A percentile compares a stretch with the other conserved stretches of the same genome.
Conservation (phyloP, 2,329 filamentous ascomycete genomes). For the Sporothrix pseudoabietina region DNA sequence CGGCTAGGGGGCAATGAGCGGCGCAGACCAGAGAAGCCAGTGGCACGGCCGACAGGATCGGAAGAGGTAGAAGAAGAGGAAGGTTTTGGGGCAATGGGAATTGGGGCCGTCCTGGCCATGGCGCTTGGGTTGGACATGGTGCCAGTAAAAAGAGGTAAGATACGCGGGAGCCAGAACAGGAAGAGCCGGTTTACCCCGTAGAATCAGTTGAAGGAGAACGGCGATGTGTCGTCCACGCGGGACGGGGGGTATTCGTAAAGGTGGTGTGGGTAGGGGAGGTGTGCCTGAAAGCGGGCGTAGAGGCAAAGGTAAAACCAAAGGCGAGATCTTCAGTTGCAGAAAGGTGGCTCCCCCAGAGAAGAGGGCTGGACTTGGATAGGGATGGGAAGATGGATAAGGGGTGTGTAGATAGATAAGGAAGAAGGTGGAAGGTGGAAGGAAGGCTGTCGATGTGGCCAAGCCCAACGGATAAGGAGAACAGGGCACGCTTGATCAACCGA, state of each 20-base stretch:
- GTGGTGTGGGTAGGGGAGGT: constrained; percentile 20
- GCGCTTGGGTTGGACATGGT: constrained; percentile 58
- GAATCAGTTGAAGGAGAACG: neutral
- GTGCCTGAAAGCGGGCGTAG: constrained; percentile 5
- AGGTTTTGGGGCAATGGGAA: constrained; percentile 66
- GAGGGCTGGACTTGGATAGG: neutral
- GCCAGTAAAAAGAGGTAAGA: constrained; percentile 36
- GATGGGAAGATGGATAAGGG: constrained; percentile 11
- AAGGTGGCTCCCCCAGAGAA: neutral
- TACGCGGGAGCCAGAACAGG: constrained; percentile 7
- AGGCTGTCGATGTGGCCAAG: constrained; percentile 13
- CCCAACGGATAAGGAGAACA: constrained; percentile 24
- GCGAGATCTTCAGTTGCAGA: neutral
- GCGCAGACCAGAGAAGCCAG: constrained; percentile 31
- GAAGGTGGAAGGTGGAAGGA: too few species aligned
- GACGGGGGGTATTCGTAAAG: constrained; percentile 21
- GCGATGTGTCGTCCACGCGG: constrained; percentile 17
- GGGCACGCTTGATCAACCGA: constrained; percentile 5
- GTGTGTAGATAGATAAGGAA: constrained; percentile 22
- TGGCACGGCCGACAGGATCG: constrained; percentile 39
- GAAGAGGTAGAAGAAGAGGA: constrained; percentile 40
- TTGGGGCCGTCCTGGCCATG: constrained; percentile 64
- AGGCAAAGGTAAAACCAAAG: neutral
- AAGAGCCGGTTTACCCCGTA: constrained; percentile 23
- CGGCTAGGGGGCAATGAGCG: constrained; percentile 46